Percentiles rank a stretch among this genome's conserved stretches.
Conservation (phyloP, 345 rosid species). For the Carallia brachiata region DNA sequence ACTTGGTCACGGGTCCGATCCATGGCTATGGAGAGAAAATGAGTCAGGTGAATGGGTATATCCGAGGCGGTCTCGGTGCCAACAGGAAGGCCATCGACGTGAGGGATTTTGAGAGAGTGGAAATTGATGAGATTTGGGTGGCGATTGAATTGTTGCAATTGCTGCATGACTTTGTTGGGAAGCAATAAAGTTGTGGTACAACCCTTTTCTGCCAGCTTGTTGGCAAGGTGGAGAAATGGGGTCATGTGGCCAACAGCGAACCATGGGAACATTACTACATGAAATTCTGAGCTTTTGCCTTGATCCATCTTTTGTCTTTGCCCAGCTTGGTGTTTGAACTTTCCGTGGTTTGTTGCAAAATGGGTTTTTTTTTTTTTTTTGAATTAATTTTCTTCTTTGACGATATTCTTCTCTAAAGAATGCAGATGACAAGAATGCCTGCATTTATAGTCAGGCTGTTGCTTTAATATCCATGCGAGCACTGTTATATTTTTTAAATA, state of each 20-base stretch:
- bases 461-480: too few species aligned
- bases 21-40: conserved; percentile 53
- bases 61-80: conserved; percentile 77
- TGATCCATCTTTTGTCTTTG: neutral
- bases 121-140: conserved; percentile 42
- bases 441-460: too few species aligned
- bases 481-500: too few species aligned
- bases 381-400: too few species aligned
- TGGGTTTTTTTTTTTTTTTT: neutral
- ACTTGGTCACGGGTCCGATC: conserved; percentile 60
- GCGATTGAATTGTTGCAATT: conserved; percentile 33
- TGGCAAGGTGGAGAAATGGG: conserved; percentile 58
- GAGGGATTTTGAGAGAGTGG: conserved; percentile 37
- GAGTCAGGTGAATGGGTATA: conserved; percentile 38
- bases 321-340: neutral
- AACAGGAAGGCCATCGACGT: conserved; percentile 57
- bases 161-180: conserved; percentile 38
- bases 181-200: conserved; percentile 45
- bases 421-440: too few species aligned
- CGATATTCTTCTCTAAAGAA: too few species aligned
- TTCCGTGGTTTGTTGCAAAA: neutral
- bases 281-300: conserved; percentile 27
- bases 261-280: conserved; percentile 57
- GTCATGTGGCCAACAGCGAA: conserved; percentile 67
- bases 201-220: conserved; percentile 51